These are phyloP conservation scores for Colletotrichum sp. DNA, from an alignment of 2,329 filamentous ascomycete genomes.

Conservation along the genomic window DNA sequence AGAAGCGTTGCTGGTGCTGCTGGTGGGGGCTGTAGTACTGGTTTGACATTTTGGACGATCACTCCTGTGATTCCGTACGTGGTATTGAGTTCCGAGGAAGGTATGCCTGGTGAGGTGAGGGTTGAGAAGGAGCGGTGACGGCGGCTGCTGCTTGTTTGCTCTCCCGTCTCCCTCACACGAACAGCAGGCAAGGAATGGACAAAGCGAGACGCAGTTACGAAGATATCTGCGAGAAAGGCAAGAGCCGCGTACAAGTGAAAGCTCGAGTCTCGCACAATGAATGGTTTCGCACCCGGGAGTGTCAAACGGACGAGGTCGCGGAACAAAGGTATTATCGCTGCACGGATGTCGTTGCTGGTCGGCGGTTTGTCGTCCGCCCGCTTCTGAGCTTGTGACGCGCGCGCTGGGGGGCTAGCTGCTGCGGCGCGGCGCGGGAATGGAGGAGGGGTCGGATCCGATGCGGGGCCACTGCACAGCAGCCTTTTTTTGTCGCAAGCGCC, in stretches of 20 bases:
- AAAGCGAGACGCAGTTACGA: background rate
- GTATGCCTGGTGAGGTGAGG: background rate
- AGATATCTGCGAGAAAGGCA: background rate
- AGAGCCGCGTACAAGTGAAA: background rate
- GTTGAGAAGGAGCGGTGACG: background rate
- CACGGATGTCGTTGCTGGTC: background rate
- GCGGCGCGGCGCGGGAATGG: background rate
- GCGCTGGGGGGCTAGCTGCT: background rate
- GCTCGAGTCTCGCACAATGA: background rate
- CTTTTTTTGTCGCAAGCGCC: background rate
- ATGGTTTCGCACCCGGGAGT: background rate
- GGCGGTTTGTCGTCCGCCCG: background rate
- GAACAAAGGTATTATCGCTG: background rate
- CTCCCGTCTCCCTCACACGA: background rate
- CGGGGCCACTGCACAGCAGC: background rate
- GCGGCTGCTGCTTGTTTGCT: background rate
- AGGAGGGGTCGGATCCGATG: background rate
- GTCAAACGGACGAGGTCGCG: background rate
- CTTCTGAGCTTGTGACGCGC: background rate
- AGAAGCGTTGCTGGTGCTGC: conserved; percentile 3
- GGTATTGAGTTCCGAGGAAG: background rate
- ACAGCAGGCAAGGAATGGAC: background rate
- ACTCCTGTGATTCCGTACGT: background rate
- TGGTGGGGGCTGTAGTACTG: conserved; percentile 9
- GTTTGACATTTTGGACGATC: background rate